Evolutionary conservation across 2,329 filamentous ascomycete genomes (phyloP).

Genomic region (Cladosporium sp.): DNA sequence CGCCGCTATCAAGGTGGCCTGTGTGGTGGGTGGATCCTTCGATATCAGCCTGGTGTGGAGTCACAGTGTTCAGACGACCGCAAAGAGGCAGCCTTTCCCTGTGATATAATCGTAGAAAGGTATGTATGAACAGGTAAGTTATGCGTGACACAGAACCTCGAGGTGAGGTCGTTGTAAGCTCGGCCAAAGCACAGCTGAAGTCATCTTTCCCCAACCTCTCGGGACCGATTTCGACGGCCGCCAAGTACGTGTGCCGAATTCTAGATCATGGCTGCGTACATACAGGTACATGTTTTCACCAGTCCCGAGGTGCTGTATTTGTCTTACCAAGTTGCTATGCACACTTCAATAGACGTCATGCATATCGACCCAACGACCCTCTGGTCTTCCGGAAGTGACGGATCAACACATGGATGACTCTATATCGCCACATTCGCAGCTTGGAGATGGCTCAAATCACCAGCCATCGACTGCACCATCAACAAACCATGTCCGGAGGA

Average conservation of each 20-base stretch:
- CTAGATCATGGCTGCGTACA: too few species aligned
- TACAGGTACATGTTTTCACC: neutral
- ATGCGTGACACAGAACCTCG: neutral
- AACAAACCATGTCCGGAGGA: slow-evolving; percentile 8
- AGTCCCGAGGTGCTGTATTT: slow-evolving; percentile 6
- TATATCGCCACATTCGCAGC: slow-evolving; percentile 1
- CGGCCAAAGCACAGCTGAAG: neutral
- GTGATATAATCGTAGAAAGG: too few species aligned
- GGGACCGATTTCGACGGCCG: too few species aligned
- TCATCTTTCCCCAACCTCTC: neutral
- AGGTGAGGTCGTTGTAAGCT: neutral
- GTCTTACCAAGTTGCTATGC: neutral
- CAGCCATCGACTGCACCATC: slow-evolving; percentile 2
- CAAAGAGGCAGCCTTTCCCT: neutral
- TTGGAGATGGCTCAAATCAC: neutral
- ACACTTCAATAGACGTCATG: neutral
- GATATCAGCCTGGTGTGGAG: neutral
- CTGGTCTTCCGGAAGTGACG: neutral
- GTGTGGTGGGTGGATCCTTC: slow-evolving; percentile 8
- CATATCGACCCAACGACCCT: neutral
- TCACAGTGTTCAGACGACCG: neutral
- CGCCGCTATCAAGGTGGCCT: slow-evolving; percentile 5
- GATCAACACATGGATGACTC: slow-evolving; percentile 2
- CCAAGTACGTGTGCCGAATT: too few species aligned
- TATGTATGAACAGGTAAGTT: neutral